These are phyloP conservation scores for Alternaria viburni DNA, from an alignment of 2,329 filamentous ascomycete species.

Conservation along the genomic window DNA sequence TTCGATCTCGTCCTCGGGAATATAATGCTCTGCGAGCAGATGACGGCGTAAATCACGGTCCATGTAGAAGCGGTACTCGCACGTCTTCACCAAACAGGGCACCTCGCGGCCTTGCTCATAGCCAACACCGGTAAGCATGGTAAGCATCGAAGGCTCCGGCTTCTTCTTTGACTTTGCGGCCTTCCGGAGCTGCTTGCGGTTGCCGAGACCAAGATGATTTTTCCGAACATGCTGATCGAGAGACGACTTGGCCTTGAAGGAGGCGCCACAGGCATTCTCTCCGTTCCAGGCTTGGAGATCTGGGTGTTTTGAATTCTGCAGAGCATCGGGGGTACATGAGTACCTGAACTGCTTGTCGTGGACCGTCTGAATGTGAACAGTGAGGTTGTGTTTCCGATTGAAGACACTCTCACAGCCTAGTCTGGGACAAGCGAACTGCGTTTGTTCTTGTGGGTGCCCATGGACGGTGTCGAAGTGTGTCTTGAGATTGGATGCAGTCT, in stretches of 20 bases:
- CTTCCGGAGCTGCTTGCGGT: slow-evolving; percentile 45
- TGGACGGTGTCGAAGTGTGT: slow-evolving; percentile 79
- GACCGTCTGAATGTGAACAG: slow-evolving; percentile 75
- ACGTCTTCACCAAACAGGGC: slow-evolving; percentile 58
- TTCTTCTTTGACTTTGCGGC: slow-evolving; percentile 46
- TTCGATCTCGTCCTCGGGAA: slow-evolving; percentile 43
- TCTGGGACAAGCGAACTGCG: slow-evolving; percentile 70
- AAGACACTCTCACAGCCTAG: slow-evolving; percentile 76
- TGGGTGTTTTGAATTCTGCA: slow-evolving; percentile 60
- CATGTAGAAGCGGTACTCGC: slow-evolving; percentile 62
- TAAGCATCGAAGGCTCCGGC: slow-evolving; percentile 35
- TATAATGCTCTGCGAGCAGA: slow-evolving; percentile 54
- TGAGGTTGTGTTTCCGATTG: slow-evolving; percentile 82
- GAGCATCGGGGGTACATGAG: slow-evolving; percentile 74
- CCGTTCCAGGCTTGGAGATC: slow-evolving; percentile 68
- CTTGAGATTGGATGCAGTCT: slow-evolving; percentile 60
- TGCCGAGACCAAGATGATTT: slow-evolving; percentile 72
- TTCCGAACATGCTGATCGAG: slow-evolving; percentile 86
- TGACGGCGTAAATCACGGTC: slow-evolving; percentile 66
- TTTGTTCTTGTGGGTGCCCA: slow-evolving; percentile 36
- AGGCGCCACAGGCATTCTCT: slow-evolving; percentile 73
- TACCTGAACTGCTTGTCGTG: slow-evolving; percentile 78
- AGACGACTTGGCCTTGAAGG: slow-evolving; percentile 77
- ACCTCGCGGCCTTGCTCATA: slow-evolving; percentile 60
- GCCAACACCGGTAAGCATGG: slow-evolving; percentile 63